phyloP scores from a whole-genome alignment of 352 stramenopile genomes.

The Pythium dissotocum region DNA sequence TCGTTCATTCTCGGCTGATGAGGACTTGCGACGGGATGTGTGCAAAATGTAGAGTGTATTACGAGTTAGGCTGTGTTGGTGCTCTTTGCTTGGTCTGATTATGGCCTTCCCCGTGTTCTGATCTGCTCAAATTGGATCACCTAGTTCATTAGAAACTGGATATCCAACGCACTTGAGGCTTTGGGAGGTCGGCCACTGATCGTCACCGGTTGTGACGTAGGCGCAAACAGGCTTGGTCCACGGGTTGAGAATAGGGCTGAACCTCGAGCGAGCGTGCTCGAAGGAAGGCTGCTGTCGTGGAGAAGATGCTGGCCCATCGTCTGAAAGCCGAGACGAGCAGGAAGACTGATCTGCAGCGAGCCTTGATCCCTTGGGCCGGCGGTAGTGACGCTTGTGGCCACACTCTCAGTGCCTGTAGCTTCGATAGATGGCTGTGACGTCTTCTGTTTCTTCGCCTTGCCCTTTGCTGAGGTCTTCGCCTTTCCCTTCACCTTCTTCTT shows the following conservation, averaged over 20 bases:
- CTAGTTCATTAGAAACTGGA: constrained; percentile 4
- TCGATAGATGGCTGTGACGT: too few relatives aligned
- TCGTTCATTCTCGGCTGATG: too few relatives aligned
- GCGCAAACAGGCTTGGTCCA: not conserved
- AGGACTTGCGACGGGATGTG: too few relatives aligned
- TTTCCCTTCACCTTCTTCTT: not conserved
- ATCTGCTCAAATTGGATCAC: not conserved
- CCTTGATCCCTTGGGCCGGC: too few relatives aligned
- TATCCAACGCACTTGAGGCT: not conserved
- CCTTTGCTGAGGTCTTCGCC: too few relatives aligned
- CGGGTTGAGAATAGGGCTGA: not conserved
- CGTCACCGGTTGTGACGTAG: not conserved
- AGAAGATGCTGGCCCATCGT: not conserved
- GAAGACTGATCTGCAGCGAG: not conserved
- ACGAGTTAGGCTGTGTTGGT: too few relatives aligned
- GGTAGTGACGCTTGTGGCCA: too few relatives aligned
- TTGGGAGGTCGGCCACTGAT: not conserved
- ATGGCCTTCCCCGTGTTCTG: not conserved
- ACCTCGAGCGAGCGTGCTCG: not conserved
- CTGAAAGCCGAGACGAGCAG: not conserved
- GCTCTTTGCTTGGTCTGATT: too few relatives aligned
- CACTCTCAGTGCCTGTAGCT: too few relatives aligned
- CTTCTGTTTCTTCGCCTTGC: too few relatives aligned
- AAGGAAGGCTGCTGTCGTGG: not conserved
- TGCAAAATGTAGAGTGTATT: too few relatives aligned